Evolutionary conservation across 2,329 filamentous ascomycete genomes (phyloP).

Genomic region (Stachybotrys elegans): DNA sequence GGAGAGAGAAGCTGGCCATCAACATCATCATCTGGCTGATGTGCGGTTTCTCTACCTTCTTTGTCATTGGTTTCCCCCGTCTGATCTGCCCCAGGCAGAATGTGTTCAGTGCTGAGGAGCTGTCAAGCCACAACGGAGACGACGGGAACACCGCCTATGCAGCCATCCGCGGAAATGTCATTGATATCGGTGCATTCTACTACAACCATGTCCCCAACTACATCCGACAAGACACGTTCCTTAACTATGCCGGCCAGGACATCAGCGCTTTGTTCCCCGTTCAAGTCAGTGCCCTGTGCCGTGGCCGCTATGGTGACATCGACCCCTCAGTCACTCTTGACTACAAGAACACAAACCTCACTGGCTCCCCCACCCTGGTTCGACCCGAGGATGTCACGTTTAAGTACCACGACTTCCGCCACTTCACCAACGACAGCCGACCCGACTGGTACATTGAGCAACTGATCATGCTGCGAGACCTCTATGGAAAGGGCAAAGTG

Average conservation of each 20-base stretch:
- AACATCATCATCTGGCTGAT: constrained; percentile 94
- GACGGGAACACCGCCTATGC: constrained; percentile 60
- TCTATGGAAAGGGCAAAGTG: constrained; percentile 81
- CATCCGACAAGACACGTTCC: constrained; percentile 54
- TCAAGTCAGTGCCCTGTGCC: constrained; percentile 88
- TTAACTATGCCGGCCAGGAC: constrained; percentile 82
- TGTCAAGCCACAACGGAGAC: constrained; percentile 70
- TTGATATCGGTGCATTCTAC: constrained; percentile 67
- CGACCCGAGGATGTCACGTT: constrained; percentile 66
- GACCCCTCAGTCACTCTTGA: constrained; percentile 75
- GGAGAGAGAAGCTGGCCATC: constrained; percentile 97
- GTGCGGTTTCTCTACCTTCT: constrained; percentile 74
- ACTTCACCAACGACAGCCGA: constrained; percentile 73
- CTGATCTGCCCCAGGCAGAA: constrained; percentile 89
- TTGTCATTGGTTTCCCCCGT: constrained; percentile 82
- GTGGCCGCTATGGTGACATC: constrained; percentile 62
- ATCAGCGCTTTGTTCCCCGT: constrained; percentile 88
- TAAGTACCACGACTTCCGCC: constrained; percentile 89
- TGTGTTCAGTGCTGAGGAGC: constrained; percentile 75
- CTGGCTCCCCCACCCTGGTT: constrained; percentile 60
- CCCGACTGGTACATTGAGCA: constrained; percentile 92
- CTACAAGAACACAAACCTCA: constrained; percentile 73
- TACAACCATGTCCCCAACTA: constrained; percentile 67
- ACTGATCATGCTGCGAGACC: constrained; percentile 69
- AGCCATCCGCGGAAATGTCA: constrained; percentile 83